Conservation (phyloP, 2,329 filamentous ascomycete genomes). For the Nothophoma quercina region DNA sequence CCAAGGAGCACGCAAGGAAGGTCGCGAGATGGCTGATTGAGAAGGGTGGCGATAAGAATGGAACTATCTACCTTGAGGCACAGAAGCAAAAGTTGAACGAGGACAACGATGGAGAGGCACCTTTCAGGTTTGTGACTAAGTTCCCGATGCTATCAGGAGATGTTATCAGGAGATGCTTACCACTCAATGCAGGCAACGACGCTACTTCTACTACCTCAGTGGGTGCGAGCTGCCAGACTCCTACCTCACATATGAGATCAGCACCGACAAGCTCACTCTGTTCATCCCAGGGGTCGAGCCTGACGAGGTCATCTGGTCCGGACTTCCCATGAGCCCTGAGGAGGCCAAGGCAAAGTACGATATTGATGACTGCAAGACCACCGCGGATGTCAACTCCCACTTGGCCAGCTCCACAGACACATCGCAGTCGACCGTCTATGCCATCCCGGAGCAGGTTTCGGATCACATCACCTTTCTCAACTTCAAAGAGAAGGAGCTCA, state of each 20-base stretch:
- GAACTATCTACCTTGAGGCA: conserved; percentile 87
- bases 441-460: conserved; percentile 80
- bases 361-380: conserved; percentile 74
- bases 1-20: conserved; percentile 82
- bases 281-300: conserved; percentile 90
- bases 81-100: conserved; percentile 82
- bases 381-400: conserved; percentile 77
- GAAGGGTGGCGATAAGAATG: conserved; percentile 69
- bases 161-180: neutral
- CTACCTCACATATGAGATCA: conserved; percentile 81
- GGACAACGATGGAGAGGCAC: conserved; percentile 84
- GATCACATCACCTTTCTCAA: conserved; percentile 74
- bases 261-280: conserved; percentile 75
- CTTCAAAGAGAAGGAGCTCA: conserved; percentile 70
- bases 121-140: conserved; percentile 75
- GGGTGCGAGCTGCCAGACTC: conserved; percentile 84
- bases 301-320: conserved; percentile 93
- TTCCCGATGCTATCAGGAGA: neutral
- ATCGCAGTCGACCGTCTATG: conserved; percentile 67
- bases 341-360: conserved; percentile 75
- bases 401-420: conserved; percentile 64
- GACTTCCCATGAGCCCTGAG: conserved; percentile 77
- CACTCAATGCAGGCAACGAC: conserved; percentile 71
- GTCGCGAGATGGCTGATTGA: conserved; percentile 81
- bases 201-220: conserved; percentile 94